These are phyloP conservation scores for Pulveroboletus sp. DNA, from an alignment of 768 basidiomycete genomes.

Conservation along the genomic window DNA sequence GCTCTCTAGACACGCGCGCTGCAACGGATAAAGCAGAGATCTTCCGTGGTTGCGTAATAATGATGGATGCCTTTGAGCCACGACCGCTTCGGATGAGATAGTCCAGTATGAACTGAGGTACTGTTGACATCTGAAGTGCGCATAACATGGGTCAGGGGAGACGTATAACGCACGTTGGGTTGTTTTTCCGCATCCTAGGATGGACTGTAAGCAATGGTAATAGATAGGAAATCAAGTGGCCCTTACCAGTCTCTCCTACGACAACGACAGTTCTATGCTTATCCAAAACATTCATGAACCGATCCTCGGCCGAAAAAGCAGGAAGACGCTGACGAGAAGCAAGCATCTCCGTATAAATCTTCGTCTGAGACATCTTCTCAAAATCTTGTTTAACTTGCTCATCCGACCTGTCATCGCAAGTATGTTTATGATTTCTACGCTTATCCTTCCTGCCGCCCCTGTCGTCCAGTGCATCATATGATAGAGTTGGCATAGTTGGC, in stretches of 20 bases:
- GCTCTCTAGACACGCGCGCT: slow-evolving; percentile 78
- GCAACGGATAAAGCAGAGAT: slow-evolving; percentile 89
- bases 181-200: slow-evolving; percentile 81
- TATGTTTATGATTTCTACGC: slow-evolving; percentile 1
- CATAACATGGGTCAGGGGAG: background rate
- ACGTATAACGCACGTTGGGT: slow-evolving; percentile 58
- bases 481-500: slow-evolving; percentile 15
- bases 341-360: slow-evolving; percentile 56
- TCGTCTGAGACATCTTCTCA: slow-evolving; percentile 38
- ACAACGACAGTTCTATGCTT: slow-evolving; percentile 70
- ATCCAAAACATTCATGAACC: slow-evolving; percentile 58
- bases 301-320: slow-evolving; percentile 63
- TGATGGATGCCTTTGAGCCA: slow-evolving; percentile 68
- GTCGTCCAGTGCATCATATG: background rate
- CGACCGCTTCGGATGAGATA: slow-evolving; percentile 58
- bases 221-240: background rate
- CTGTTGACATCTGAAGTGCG: slow-evolving; percentile 30
- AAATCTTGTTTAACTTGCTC: slow-evolving; percentile 52
- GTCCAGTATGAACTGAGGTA: slow-evolving; percentile 89
- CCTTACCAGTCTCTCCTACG: slow-evolving; percentile 82
- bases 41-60: slow-evolving; percentile 87
- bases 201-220: slow-evolving; percentile 1
- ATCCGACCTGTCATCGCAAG: slow-evolving; percentile 43
- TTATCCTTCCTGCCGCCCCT: background rate
- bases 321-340: slow-evolving; percentile 60